Base-by-base conservation (phyloP, 345 rosid species). In the Syzygium oleosum region DNA sequence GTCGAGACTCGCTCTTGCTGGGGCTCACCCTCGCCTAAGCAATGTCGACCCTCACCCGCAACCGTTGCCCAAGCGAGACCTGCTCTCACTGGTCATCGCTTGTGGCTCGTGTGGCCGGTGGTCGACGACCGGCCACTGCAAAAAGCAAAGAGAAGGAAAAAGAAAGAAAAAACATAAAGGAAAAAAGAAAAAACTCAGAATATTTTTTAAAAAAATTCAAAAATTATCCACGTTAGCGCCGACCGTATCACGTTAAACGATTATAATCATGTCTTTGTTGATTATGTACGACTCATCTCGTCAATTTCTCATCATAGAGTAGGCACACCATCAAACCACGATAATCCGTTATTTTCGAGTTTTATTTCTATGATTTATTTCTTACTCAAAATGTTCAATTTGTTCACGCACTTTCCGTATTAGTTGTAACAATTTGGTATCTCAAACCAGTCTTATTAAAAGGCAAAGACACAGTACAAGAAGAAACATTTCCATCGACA, bases 251-350 rank as follows among this genome's bases (percentile, higher is more conserved):
- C 46, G 7, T 59, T 59, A 12, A 12, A 59, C 8, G 15, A 59
- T 27, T 27, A 16, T 61, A 61, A 61, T 61, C 34, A 59, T 61
- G 6, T 15, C 31, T 61, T 61, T 61, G 16, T 27, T 27, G 16
- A 43, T 43, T 61, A 12, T 12, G 13, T 61, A 12, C 8, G 68
- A 27, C 17, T 12, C 34, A 27, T 61, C 68, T 27, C 25, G 14
- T 0, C 4, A 0, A 27, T 13, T 0, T 12, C 34, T 27, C 4
- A 61, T 15, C 5, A 4, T 13, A 1, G 13, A 12, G 13, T n/a
- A 27, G 12, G 31, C 0, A 61, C 68, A 61, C 16, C 4, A 0
- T 61, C 68, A 27, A 61, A 68, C 4, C 79, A 68, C 3, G 0
- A 34, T 8, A 68, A 68, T 63, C 77, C 0, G 10, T 63, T 3